Evolutionary conservation across 768 basidiomycete species (phyloP).

Genomic region (Auriscalpium orientale): DNA sequence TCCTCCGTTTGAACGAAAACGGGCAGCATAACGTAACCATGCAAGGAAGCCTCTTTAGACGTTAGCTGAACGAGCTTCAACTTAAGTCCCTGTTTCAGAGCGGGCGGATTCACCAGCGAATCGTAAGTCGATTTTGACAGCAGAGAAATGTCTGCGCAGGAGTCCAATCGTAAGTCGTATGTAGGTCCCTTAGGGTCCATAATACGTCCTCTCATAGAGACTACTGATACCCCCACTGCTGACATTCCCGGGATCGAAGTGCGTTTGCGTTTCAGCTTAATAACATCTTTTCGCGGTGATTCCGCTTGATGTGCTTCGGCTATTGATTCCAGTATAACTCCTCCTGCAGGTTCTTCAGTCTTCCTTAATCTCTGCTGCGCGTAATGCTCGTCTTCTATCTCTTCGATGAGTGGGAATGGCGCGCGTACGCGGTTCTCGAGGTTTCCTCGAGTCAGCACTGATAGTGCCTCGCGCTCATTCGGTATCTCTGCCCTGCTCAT

Average conservation of each 20-base stretch:
- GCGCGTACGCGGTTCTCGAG: neutral
- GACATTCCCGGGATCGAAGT: neutral
- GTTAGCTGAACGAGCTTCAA: no score
- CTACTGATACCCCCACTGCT: neutral
- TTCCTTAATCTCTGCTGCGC: neutral
- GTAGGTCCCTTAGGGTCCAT: neutral
- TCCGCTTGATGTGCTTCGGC: no score
- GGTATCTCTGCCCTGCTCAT: no score
- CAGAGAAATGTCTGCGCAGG: neutral
- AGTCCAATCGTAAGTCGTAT: neutral
- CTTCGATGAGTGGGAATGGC: neutral
- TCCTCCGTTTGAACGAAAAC: constrained; percentile 20
- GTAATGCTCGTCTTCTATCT: neutral
- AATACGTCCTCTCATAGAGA: neutral
- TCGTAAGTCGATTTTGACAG: neutral
- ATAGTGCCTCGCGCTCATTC: no score
- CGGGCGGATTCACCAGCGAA: no score
- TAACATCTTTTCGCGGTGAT: no score
- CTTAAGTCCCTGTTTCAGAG: no score
- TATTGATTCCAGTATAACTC: no score
- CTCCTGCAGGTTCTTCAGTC: neutral
- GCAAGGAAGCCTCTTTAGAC: constrained; percentile 11
- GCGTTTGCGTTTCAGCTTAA: constrained; percentile 16
- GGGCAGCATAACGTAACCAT: constrained; percentile 20
- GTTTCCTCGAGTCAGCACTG: no score